Evolutionary conservation across 306 rosid genomes (phyloP).

Genomic region (Cucurbita moschata): DNA sequence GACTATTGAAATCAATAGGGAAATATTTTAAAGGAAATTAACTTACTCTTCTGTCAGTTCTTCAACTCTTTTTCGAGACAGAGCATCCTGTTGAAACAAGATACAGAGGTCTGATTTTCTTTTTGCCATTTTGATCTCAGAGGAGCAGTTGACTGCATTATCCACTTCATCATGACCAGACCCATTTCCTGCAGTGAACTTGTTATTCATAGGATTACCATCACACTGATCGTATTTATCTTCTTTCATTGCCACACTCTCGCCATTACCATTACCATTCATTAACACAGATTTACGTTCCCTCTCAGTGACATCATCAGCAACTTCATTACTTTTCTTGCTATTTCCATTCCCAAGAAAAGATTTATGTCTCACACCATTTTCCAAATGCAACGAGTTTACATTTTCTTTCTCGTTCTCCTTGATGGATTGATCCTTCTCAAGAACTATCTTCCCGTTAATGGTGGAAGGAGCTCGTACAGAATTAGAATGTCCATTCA

Average conservation of each 20-base stretch:
- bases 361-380: constrained; percentile 31
- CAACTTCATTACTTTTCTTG: constrained; percentile 20
- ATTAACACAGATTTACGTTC: constrained; percentile 17
- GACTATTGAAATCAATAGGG: background rate
- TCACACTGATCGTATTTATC: constrained; percentile 25
- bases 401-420: constrained; percentile 51
- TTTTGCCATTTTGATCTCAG: constrained; percentile 31
- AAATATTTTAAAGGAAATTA: background rate
- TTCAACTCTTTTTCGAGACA: constrained; percentile 45
- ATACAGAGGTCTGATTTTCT: constrained; percentile 41
- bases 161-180: constrained; percentile 25
- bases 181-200: constrained; percentile 15
- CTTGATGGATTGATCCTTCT: constrained; percentile 22
- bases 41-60: constrained; percentile 60
- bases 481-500: constrained; percentile 40
- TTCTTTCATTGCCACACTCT: constrained; percentile 12
- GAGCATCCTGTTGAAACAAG: constrained; percentile 50
- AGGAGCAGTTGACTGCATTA: constrained; percentile 15
- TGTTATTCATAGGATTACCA: constrained; percentile 20
- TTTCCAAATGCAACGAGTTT: constrained; percentile 31
- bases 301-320: constrained; percentile 13
- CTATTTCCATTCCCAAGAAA: constrained; percentile 26
- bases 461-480: constrained; percentile 27
- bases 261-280: constrained; percentile 23
- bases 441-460: constrained; percentile 42